Base-by-base conservation (phyloP, 2,329 filamentous ascomycete genomes). In the Trichoderma sp. region DNA sequence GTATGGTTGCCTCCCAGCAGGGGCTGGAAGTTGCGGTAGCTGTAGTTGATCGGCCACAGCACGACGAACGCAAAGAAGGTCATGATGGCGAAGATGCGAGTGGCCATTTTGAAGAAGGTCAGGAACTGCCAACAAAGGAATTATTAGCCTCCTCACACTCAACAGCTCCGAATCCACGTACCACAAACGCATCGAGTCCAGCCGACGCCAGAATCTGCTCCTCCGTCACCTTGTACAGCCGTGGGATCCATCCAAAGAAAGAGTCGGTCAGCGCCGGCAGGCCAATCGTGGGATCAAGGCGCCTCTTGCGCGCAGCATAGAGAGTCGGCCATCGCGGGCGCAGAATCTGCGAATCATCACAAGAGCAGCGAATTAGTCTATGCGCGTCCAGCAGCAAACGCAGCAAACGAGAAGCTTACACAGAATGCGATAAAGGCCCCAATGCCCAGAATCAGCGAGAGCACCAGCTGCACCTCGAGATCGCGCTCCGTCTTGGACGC, bases 81-180 rank as follows among this genome's bases (percentile, higher is more conserved):
- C 75, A 96, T 91, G 63, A 92, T 83, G 19, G 87, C 83, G 62
- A 98, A 90, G 74, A 97, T 91, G 71, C 91, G 92, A 73, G 94
- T 92, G 14, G 95, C 91, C 89, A 98, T 96, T 78, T 94, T 96
- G 85, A 97, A 98, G 81, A 99, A 99, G 19, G 91, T 88, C 16
- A 99, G 85, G 77, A 99, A 97, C 87, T 82, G 31, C n/a, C 19
- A 47, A 31, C 29, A 27, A 37, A 14, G 5, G 40, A 43, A n/a
- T 70, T 58, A 68, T 65, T 63, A 35, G 13, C 40, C 21, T 52
- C 40, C 14, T n/a, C 31, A 11, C 16, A 0, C n/a, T 19, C 5
- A 62, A 13, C 68, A 21, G 11, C 8, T 16, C 5, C 40, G 2
- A n/a, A n/a, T 33, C 19, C 27, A 83, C 87, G 74, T 81, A 92